Conservation (phyloP, 352 stramenopile genomes). For the Aphanomyces invadans region DNA sequence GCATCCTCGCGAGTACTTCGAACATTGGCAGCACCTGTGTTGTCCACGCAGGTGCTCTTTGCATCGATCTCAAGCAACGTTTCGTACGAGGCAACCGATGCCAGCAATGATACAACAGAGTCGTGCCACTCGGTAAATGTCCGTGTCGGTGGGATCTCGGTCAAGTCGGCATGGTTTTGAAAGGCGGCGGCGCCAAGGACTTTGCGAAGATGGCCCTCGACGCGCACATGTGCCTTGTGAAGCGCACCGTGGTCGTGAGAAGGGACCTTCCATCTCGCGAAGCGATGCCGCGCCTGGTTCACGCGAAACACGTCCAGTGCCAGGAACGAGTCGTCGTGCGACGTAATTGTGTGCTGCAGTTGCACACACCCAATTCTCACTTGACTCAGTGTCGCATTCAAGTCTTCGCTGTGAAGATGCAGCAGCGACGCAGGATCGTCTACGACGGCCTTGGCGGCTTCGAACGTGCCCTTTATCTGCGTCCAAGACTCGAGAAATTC, state of each 20-base stretch:
- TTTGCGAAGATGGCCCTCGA: constrained; percentile 33
- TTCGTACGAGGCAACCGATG: constrained; percentile 29
- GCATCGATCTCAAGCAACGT: constrained; percentile 25
- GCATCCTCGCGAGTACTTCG: too few relatives aligned
- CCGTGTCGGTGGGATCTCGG: constrained; percentile 32
- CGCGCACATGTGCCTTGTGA: constrained; percentile 29
- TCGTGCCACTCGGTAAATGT: constrained; percentile 47
- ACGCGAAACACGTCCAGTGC: constrained; percentile 46
- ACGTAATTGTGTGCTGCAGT: constrained; percentile 36
- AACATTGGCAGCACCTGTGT: too few relatives aligned
- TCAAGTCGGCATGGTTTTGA: constrained; percentile 21
- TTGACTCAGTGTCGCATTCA: constrained; percentile 30
- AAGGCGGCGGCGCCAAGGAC: constrained; percentile 49
- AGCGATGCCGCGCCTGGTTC: constrained; percentile 33
- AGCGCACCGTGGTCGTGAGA: constrained; percentile 31
- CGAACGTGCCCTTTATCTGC: constrained; percentile 30
- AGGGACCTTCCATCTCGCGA: constrained; percentile 32
- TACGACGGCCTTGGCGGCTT: constrained; percentile 34
- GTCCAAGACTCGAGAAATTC: constrained; percentile 4
- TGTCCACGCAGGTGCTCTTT: background rate
- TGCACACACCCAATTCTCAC: constrained; percentile 39
- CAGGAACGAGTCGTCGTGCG: constrained; percentile 55
- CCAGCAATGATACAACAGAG: constrained; percentile 30
- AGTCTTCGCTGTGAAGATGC: constrained; percentile 32
- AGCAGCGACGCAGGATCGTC: constrained; percentile 32